Percentiles rank a stretch among this genome's conserved stretches.
These are phyloP conservation scores for Curvularia lunata DNA, from an alignment of 2,329 filamentous ascomycete genomes.

Conservation along the genomic window DNA sequence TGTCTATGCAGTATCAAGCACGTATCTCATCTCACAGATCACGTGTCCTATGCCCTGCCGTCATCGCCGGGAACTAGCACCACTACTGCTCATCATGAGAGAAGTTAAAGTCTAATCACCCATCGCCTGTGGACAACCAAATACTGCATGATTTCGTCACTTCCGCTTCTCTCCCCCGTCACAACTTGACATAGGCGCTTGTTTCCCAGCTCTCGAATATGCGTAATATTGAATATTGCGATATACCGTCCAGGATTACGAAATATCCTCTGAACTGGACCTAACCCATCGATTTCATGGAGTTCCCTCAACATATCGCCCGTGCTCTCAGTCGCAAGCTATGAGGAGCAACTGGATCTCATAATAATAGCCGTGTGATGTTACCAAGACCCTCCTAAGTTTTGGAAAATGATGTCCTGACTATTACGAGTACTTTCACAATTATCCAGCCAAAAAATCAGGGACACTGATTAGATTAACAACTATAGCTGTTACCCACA, in stretches of 20 bases:
- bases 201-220: not conserved
- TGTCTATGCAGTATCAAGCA: not conserved
- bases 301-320: not conserved
- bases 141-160: no score
- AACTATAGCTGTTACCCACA: not conserved
- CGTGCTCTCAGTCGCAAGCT: no score
- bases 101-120: no score
- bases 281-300: not conserved
- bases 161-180: no score
- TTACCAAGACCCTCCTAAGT: no score
- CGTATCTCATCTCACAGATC: not conserved
- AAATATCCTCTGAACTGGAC: not conserved
- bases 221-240: not conserved
- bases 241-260: no score
- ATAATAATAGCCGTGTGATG: no score
- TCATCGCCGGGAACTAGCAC: not conserved
- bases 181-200: no score
- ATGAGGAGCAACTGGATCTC: not conserved
- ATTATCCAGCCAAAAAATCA: not conserved
- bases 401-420: not conserved
- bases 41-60: not conserved
- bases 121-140: no score
- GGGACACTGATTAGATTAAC: not conserved
- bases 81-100: not conserved
- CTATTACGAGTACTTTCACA: not conserved